Evolutionary conservation across 805 yeast genomes (phyloP).

Genomic region (Candida tammaniensis): DNA sequence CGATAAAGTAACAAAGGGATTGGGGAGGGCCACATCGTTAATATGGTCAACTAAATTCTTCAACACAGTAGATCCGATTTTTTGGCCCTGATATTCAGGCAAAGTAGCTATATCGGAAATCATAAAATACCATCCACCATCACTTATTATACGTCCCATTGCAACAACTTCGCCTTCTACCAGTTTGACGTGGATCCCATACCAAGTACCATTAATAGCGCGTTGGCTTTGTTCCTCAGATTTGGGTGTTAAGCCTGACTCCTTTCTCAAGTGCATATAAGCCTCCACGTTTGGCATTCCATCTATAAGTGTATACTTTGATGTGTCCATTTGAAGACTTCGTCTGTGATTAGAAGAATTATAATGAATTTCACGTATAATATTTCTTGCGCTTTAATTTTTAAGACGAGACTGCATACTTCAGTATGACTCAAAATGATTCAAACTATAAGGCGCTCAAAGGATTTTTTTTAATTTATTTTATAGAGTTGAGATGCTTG

Average conservation of each 20-base stretch:
- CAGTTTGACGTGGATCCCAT: conserved; percentile 3
- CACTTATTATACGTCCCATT: conserved; percentile 10
- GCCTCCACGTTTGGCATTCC: conserved; percentile 2
- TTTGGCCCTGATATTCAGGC: conserved; percentile 8
- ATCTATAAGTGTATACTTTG: conserved; percentile 2
- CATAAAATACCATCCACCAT: conserved; percentile 10
- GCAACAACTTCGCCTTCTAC: conserved; percentile 3
- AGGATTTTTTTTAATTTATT: too few species aligned
- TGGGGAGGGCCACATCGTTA: neutral
- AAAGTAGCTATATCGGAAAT: conserved; percentile 9
- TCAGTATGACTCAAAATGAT: too few species aligned
- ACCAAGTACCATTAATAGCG: conserved; percentile 2
- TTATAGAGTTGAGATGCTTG: too few species aligned
- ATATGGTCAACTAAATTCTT: conserved; percentile 2
- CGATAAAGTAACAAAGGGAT: conserved; percentile 3
- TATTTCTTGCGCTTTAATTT: too few species aligned
- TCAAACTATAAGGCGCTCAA: too few species aligned
- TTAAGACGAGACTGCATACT: too few species aligned
- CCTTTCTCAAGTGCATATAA: conserved; percentile 3
- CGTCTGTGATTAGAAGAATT: too few species aligned
- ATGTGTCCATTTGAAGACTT: too few species aligned
- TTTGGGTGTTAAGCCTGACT: conserved; percentile 5
- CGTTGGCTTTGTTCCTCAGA: conserved; percentile 1
- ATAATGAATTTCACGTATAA: too few species aligned
- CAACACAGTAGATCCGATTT: conserved; percentile 5